Conservation (phyloP, 2,329 filamentous ascomycete species). For the Pyricularia pennisetigena region DNA sequence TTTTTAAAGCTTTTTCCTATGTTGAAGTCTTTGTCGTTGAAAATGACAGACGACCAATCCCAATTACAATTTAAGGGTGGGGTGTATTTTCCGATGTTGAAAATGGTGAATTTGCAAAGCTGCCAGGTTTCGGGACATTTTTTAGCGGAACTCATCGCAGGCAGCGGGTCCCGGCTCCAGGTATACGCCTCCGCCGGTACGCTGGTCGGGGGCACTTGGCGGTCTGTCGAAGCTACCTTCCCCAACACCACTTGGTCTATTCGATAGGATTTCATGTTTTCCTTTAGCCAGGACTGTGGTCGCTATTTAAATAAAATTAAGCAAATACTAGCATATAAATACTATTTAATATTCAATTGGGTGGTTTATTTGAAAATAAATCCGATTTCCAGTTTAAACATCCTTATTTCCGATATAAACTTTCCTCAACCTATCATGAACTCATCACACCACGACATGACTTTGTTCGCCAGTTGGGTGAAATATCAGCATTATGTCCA, state of each 20-base stretch:
- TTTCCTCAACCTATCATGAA: background rate
- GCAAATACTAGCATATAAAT: background rate
- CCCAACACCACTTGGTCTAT: background rate
- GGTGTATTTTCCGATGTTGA: background rate
- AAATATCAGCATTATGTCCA: background rate
- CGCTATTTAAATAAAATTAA: background rate
- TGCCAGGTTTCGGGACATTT: background rate
- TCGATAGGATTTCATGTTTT: background rate
- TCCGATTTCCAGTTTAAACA: too few species aligned
- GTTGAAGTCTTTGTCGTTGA: background rate
- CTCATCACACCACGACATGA: background rate
- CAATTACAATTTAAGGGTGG: background rate
- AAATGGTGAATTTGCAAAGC: background rate
- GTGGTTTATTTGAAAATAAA: too few species aligned
- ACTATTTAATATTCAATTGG: too few species aligned
- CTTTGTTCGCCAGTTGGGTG: background rate
- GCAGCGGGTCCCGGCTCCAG: background rate
- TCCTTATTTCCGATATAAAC: background rate
- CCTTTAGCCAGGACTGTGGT: background rate
- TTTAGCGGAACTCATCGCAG: background rate
- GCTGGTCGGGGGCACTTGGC: background rate
- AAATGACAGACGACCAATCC: background rate
- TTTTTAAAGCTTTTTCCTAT: background rate
- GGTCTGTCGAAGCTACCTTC: background rate
- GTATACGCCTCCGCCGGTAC: background rate